Evolutionary conservation across 768 basidiomycete species (phyloP), one percentile per base, ranked within the genome.

Genomic region (Stropharia rugosoannulata): DNA sequence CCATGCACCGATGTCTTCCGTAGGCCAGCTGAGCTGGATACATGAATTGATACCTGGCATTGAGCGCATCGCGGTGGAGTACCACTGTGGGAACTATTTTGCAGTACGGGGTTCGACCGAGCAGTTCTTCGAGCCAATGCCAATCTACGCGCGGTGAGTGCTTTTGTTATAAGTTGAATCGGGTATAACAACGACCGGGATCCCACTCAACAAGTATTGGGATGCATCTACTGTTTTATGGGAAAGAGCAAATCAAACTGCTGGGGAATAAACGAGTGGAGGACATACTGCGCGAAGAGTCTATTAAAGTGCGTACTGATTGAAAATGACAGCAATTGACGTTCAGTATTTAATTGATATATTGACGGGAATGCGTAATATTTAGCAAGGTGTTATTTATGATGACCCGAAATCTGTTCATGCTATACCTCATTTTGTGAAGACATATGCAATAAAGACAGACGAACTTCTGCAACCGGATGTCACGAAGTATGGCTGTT

Each of bases 181-280:
- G 5, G 27, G 35, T 12, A 55, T 55, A 51, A 55, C 44, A 55
- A n/a, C 54, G 36, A 50, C 37, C 5, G 5, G 15, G 35, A 22
- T 27, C 13, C 54, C n/a, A 49, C 22, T 42, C 7, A 22, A 12
- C 3, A 43, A 77, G 76, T 39, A 74, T 88, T 44, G 86, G 85
- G 6, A 91, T 91, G 90, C 89, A 91, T 62, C 75, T 92, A 5
- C 69, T 91, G 25, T 92, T 89, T 62, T 81, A 81, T 43, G 83
- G 86, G 2, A 75, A 69, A 36, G 73, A 75, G 42, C 78, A 83
- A 58, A 67, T 78, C 40, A 77, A 74, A 56, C 11, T 84, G 5
- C 70, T 87, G 5, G 78, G 81, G 41, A 76, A 61, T 29, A 71
- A 75, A 41, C 73, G 58, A 32, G 72, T 87, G 9, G 82, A 83